These are phyloP conservation scores for Singerocomus rubriflavus DNA, from an alignment of 1,284 basidiomycete species.

Conservation along the genomic window DNA sequence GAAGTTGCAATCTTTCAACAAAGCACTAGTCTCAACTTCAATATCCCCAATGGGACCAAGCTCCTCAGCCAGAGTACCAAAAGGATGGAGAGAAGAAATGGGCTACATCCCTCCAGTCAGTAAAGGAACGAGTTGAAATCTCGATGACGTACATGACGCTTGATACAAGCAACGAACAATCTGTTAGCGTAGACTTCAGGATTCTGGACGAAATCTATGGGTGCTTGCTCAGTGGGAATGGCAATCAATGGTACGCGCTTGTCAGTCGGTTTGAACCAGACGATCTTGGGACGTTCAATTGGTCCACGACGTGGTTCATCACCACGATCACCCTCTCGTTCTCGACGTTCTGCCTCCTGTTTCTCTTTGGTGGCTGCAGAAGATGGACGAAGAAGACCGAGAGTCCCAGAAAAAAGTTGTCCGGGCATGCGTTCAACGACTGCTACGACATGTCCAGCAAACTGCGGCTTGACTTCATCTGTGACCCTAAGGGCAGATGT, in stretches of 20 bases:
- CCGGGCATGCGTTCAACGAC: conserved; percentile 99
- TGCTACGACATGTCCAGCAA: conserved; percentile 96
- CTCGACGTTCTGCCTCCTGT: conserved; percentile 95
- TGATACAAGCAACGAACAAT: conserved; percentile 97
- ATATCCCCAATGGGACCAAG: conserved; percentile 98
- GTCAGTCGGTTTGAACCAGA: conserved; percentile 99
- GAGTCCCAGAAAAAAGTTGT: conserved; percentile 96
- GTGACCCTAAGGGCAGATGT: conserved; percentile 64
- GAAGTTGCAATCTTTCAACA: conserved; percentile 98
- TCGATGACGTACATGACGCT: conserved; percentile 73
- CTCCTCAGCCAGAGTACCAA: conserved; percentile 97
- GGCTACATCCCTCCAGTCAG: conserved; percentile 46
- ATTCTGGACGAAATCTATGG: conserved; percentile 93
- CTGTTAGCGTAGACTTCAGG: conserved; percentile 88
- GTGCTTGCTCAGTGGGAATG: conserved; percentile 99
- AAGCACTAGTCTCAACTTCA: conserved; percentile 95
- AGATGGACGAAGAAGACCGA: conserved; percentile 93
- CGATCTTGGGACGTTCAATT: conserved; percentile 94
- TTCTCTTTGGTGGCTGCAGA: conserved; percentile 99
- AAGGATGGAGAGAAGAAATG: conserved; percentile 96
- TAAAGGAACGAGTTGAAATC: neutral
- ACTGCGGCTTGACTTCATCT: conserved; percentile 94
- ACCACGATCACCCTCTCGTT: conserved; percentile 90
- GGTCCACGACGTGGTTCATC: conserved; percentile 73
- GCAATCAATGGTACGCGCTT: conserved; percentile 99